Evolutionary conservation across 352 stramenopile genomes (phyloP).

Genomic region (Phytopythium ostracodes): DNA sequence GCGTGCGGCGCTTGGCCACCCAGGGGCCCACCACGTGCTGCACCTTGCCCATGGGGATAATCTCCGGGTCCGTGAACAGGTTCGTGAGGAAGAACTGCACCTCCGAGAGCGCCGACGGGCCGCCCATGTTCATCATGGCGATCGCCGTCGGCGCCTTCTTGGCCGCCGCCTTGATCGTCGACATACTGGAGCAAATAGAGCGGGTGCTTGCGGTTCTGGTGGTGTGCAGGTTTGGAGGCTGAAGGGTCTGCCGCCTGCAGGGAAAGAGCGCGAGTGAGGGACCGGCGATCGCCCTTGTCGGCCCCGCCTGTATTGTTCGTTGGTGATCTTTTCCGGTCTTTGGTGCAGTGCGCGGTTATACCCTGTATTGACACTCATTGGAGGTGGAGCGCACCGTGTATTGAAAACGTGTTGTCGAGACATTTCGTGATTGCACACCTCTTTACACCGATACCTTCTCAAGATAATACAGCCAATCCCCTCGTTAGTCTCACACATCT

Average conservation of each 20-base stretch:
- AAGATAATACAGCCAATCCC: too few relatives aligned
- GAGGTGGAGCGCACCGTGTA: neutral
- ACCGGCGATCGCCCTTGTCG: neutral
- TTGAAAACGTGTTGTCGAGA: neutral
- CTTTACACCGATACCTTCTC: neutral
- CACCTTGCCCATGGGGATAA: constrained; percentile 95
- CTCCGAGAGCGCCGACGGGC: constrained; percentile 92
- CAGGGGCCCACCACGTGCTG: constrained; percentile 82
- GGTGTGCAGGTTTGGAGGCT: neutral
- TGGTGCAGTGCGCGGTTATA: too few relatives aligned
- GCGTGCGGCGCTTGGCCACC: constrained; percentile 86
- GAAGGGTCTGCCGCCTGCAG: constrained; percentile 4
- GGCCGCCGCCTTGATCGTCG: constrained; percentile 9
- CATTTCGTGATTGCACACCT: neutral
- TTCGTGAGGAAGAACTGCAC: constrained; percentile 98
- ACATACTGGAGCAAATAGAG: constrained; percentile 6
- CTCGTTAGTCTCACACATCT: too few relatives aligned
- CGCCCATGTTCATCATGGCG: constrained; percentile 97
- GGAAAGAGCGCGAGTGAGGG: constrained; percentile 7
- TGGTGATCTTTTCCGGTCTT: constrained; percentile 9
- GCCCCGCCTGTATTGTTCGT: constrained; percentile 1
- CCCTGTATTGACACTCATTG: too few relatives aligned
- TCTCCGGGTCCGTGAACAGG: constrained; percentile 98
- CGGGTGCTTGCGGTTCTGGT: constrained; percentile 14
- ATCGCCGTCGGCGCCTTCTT: constrained; percentile 64